Base-by-base conservation (phyloP, 2,329 filamentous ascomycete species). In the Simplicillium sp. region DNA sequence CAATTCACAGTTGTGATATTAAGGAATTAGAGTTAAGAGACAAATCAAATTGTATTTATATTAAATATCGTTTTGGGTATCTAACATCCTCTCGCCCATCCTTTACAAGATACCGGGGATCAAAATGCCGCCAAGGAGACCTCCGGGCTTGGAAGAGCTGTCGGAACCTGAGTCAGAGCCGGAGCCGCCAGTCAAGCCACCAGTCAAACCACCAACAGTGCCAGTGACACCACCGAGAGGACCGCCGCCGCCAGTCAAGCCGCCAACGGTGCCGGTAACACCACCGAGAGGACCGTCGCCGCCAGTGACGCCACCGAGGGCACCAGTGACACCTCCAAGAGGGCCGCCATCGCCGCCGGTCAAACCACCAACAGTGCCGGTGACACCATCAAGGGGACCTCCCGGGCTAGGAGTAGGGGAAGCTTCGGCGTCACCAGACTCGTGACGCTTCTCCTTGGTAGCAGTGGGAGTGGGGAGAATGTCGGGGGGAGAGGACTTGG, bases 231-330 rank as follows among this genome's bases (percentile, higher is more conserved):
- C 20, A 25, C 36, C 13, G 39, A 16, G 32, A 37, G 39, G 11
- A 7, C 15, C 12, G 25, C n/a, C 36, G 29, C 18, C 35, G 17
- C 31, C 18, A 7, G 28, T 16, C 14, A 34, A n/a, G 17, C 17
- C 34, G 16, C 16, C 34, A 36, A 36, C 34, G 12, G 34, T 15
- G 16, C 48, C 40, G 50, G 50, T 37, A 44, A 44, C 38, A 47
- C 44, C 38, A 35, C 34, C 34, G 36, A 34, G 25, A 50, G 41
- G 44, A 39, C 41, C 34, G 39, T 45, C 34, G 16, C 13, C 16
- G 34, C 16, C 16, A 16, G 34, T 36, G 7, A 16, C 7, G n/a
- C 14, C 34, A 7, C 34, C 34, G 34, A 16, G 11, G 15, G 33
- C 33, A 15, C 15, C 33, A 35, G 14, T 20, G 6, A 36, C 7